Evolutionary conservation across 1,284 basidiomycete species (phyloP).

Genomic region (Lentinula novae-zelandiae): DNA sequence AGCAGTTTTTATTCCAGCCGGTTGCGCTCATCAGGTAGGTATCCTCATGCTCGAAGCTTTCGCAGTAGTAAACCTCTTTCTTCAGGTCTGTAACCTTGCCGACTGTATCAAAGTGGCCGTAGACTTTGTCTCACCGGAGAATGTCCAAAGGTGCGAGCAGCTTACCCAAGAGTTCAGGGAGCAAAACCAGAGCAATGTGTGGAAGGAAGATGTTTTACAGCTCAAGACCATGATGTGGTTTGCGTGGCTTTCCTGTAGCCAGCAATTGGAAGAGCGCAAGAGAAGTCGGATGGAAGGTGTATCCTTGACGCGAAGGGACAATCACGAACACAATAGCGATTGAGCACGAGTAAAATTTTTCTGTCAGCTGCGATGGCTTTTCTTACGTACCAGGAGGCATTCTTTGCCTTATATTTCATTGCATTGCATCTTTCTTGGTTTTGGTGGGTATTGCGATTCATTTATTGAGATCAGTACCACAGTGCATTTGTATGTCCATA

Average conservation of each 20-base stretch:
- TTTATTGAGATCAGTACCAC: too few species aligned
- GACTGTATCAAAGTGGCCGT: conserved; percentile 97
- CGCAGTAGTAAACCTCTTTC: not conserved
- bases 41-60: conserved; percentile 4
- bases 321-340: not conserved
- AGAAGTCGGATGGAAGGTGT: not conserved
- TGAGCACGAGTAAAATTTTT: not conserved
- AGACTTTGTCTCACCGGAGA: conserved; percentile 94
- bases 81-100: conserved; percentile 78
- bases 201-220: conserved; percentile 95
- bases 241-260: conserved; percentile 71
- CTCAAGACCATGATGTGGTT: conserved; percentile 93
- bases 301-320: not conserved
- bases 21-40: conserved; percentile 89
- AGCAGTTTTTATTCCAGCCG: conserved; percentile 93
- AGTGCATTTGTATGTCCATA: too few species aligned
- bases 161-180: conserved; percentile 86
- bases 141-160: conserved; percentile 79
- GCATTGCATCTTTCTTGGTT: not conserved
- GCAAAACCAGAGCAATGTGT: conserved; percentile 81
- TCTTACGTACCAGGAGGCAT: not conserved
- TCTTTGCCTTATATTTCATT: too few species aligned
- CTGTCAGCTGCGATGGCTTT: not conserved
- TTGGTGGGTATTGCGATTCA: too few species aligned
- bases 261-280: conserved; percentile 25